Evolutionary conservation across 306 rosid species (phyloP), one percentile per base, ranked within the genome.

Genomic region (Morella rubra): DNA sequence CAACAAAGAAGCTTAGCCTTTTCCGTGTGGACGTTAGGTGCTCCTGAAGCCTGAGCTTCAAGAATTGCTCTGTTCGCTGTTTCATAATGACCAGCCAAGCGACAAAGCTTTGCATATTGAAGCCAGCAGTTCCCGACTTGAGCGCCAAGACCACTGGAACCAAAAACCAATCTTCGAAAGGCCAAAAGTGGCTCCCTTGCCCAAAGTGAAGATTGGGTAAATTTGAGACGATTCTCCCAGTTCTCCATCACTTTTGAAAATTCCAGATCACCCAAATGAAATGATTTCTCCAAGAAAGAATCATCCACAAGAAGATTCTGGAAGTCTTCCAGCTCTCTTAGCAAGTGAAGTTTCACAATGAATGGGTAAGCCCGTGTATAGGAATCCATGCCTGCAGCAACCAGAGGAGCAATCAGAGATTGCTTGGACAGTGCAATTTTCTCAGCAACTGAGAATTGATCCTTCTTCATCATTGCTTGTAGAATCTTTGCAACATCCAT

Each of bases 331-430:
- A 95, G 81, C 81, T 95, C 98, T 77, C 91, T 73, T 32, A 95
- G 85, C 54, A 95, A 88, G 89, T 95, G 98, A 87, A 95, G 97
- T 82, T 95, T 95, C 83, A 88, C 97, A 81, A 92, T 87, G 85
- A 88, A 88, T 62, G 98, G 98, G 81, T 95, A 95, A 66, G 98
- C 97, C 16, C 96, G 89, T 78, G 85, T 86, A 82, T 90, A 95
- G 56, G 97, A 95, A 88, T 95, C 97, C 98, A 95, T 95, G 71
- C 97, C 98, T 46, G 98, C 97, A 79, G 98, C 98, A 67, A 97
- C 93, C 46, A 95, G 81, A 84, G 93, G 93, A 81, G 97, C 97
- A 88, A 89, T 95, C 53, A 95, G 81, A 71, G 97, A 89, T 84
- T 84, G 97, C 89, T 92, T 95, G 77, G 98, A 92, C 76, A 90